These are phyloP conservation scores for Yamadazyma atmosphaerica DNA, from an alignment of 1,139 yeast species.

Conservation along the genomic window DNA sequence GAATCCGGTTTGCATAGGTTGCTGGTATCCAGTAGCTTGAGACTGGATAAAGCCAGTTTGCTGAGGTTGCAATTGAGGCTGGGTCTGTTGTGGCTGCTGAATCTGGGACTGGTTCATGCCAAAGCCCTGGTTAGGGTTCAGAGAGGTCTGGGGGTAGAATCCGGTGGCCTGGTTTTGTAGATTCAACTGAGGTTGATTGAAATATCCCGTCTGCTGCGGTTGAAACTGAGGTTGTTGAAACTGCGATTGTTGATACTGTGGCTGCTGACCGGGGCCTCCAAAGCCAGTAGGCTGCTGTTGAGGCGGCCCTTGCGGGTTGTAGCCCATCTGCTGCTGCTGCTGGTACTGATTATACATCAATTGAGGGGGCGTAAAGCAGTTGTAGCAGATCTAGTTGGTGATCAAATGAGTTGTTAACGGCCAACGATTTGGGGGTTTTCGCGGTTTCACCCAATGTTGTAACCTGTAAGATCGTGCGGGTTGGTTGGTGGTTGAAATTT, in stretches of 20 bases:
- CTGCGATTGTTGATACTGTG: slow-evolving; percentile 15
- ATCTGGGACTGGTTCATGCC: slow-evolving; percentile 15
- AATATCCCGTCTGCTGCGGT: slow-evolving; percentile 1
- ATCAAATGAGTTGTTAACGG: neutral
- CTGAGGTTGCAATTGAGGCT: slow-evolving; percentile 16
- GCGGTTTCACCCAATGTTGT: neutral
- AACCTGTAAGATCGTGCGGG: too few species aligned
- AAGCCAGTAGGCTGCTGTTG: slow-evolving; percentile 27
- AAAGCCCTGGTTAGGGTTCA: slow-evolving; percentile 7
- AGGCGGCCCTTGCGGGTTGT: neutral
- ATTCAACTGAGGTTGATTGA: slow-evolving; percentile 45
- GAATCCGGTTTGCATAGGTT: slow-evolving; percentile 19
- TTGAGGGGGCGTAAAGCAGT: neutral
- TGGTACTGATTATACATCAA: slow-evolving; percentile 49
- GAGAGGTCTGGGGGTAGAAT: slow-evolving; percentile 12
- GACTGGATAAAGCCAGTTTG: slow-evolving; percentile 21
- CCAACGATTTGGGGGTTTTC: slow-evolving; percentile 2
- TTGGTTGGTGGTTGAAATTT: too few species aligned
- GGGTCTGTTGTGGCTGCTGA: slow-evolving; percentile 11
- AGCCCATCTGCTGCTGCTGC: slow-evolving; percentile 27
- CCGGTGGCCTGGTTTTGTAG: slow-evolving; percentile 19
- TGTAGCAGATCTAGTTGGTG: too few species aligned
- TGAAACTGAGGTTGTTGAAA: slow-evolving; percentile 9
- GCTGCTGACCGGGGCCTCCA: slow-evolving; percentile 14
- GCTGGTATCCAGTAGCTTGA: slow-evolving; percentile 26